Conservation (phyloP, 1,284 basidiomycete species). For the Entoloma clypeatum region DNA sequence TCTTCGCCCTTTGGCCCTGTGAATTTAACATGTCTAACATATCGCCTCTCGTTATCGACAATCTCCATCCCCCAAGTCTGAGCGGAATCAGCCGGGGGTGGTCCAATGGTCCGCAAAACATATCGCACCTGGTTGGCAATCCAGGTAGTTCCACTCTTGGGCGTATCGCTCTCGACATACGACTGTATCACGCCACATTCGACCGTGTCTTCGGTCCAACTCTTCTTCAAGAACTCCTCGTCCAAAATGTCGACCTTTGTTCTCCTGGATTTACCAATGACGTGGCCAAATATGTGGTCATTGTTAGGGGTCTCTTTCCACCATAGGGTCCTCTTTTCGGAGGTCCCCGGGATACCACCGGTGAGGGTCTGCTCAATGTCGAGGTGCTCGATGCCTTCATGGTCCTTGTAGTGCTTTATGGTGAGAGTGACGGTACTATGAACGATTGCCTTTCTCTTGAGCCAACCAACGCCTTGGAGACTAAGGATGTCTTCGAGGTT, state of each 20-base stretch:
- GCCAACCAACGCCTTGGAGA: constrained; percentile 61
- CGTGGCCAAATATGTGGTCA: constrained; percentile 53
- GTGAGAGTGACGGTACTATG: constrained; percentile 49
- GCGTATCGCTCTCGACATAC: constrained; percentile 49
- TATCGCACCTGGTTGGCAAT: constrained; percentile 47
- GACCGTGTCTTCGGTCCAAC: constrained; percentile 53
- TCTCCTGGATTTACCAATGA: constrained; percentile 50
- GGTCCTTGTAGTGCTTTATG: constrained; percentile 59
- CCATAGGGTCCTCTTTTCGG: constrained; percentile 48
- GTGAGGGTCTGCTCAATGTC: constrained; percentile 60
- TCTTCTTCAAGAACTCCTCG: constrained; percentile 47
- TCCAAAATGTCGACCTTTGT: constrained; percentile 45
- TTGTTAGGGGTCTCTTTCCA: constrained; percentile 47
- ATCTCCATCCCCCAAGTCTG: constrained; percentile 71
- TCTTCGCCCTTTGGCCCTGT: constrained; percentile 58
- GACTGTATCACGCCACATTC: constrained; percentile 49
- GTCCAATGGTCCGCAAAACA: constrained; percentile 1
- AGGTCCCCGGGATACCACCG: constrained; percentile 53
- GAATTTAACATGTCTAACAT: constrained; percentile 61
- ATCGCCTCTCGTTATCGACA: constrained; percentile 55
- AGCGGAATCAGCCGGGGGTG: neutral
- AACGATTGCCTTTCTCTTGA: constrained; percentile 52
- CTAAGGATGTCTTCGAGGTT: constrained; percentile 52
- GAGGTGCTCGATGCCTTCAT: constrained; percentile 51
- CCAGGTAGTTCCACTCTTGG: constrained; percentile 51